Percentiles rank a stretch among this genome's conserved stretches.
These are phyloP conservation scores for Puccinia hordei DNA, from an alignment of 1,284 basidiomycete species.

Conservation along the genomic window DNA sequence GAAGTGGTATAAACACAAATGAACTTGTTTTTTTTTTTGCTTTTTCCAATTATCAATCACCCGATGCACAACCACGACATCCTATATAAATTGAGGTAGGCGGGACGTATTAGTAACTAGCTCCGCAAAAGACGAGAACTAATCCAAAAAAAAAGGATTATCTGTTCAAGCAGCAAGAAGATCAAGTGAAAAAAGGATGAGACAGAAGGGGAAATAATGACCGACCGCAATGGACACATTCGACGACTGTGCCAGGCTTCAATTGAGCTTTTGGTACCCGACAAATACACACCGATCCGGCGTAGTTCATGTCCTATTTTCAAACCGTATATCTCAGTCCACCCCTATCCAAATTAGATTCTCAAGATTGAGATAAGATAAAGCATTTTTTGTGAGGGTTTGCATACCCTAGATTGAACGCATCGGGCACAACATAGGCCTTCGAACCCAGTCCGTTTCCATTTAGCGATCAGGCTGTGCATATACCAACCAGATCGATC, in stretches of 20 bases:
- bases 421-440: slow-evolving; percentile 96
- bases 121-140: background rate
- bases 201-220: slow-evolving; percentile 54
- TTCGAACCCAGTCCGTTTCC: slow-evolving; percentile 99
- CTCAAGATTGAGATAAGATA: slow-evolving; percentile 4
- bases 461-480: slow-evolving; percentile 89
- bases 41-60: slow-evolving; percentile 15
- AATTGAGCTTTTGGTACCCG: slow-evolving; percentile 93
- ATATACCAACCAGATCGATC: background rate
- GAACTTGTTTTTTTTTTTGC: background rate
- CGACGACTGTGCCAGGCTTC: slow-evolving; percentile 86
- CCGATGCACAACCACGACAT: slow-evolving; percentile 47
- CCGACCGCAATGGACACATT: slow-evolving; percentile 94
- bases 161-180: too few species aligned
- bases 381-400: background rate
- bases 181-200: slow-evolving; percentile 8
- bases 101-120: background rate
- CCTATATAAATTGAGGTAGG: slow-evolving; percentile 11
- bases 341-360: background rate
- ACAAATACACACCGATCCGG: slow-evolving; percentile 98
- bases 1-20: slow-evolving; percentile 3
- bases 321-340: slow-evolving; percentile 43
- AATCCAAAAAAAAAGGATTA: background rate
- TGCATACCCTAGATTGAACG: slow-evolving; percentile 82
- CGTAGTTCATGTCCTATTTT: slow-evolving; percentile 95